Base-by-base conservation (phyloP, 306 rosid species). In the Senna siamea region DNA sequence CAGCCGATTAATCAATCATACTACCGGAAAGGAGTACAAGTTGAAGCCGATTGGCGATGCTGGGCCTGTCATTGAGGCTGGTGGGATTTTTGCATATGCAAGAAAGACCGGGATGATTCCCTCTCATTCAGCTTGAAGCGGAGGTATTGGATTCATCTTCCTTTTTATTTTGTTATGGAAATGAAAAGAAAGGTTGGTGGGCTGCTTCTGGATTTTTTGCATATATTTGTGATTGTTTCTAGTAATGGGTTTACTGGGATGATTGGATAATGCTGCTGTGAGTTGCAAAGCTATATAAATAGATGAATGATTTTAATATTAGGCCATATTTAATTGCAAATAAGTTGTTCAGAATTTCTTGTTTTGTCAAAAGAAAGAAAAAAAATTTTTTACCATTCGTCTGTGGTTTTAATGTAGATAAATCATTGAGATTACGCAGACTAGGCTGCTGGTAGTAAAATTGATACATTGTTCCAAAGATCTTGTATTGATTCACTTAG, bases 11-110 rank as follows among this genome's bases (percentile, higher is more conserved):
- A 85, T 88, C 64, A 94, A 94, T 77, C 99, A 94, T 72, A 88
- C 93, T 0, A 88, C 93, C 13, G 96, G 97, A 13, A 92, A 94
- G 56, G 96, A 94, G 84, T 94, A 89, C 60, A 67, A 46, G 28
- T 75, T 94, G 75, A 94, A 94, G 86, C 89, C 99, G 0, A 94
- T 94, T 13, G 97, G 99, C 1, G 99, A 94, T 41, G 99, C 97
- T 1, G 97, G 99, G 14, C 99, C 96, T 0, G 96, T 94, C 1
- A 89, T 94, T 43, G 91, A 82, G 64, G 97, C 96, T 1, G 99
- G 97, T 41, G 97, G 97, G 30, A 90, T 94, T 70, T 92, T 94
- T 56, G 96, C 97, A 0, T 92, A 92, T 72, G 99, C 99, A 0
- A 92, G 97, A 83, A 84, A 87, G 12, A 78, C 95, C 4, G 99